Percentiles rank a stretch among this genome's conserved stretches.
These are phyloP conservation scores for Xylariales sp. DNA, from an alignment of 2,329 filamentous ascomycete species.

Conservation along the genomic window DNA sequence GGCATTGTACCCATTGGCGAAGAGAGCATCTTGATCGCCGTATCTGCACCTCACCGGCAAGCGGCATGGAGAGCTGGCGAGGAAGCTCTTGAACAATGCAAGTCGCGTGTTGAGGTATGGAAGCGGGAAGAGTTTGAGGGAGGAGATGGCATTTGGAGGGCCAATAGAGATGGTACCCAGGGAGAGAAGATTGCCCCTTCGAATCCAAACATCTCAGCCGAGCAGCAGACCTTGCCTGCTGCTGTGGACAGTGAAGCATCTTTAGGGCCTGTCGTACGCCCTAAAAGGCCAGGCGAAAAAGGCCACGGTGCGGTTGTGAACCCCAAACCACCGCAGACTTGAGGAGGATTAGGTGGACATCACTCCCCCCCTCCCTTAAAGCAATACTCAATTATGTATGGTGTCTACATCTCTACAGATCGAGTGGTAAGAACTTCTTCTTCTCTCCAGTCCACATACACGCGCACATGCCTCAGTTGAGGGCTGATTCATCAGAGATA, in stretches of 20 bases:
- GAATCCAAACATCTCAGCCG: conserved; percentile 5
- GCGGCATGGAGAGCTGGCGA: conserved; percentile 86
- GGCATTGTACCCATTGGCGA: conserved; percentile 85
- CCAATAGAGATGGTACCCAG: conserved; percentile 69
- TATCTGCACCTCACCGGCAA: conserved; percentile 76
- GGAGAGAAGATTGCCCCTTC: conserved; percentile 41
- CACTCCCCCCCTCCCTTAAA: neutral
- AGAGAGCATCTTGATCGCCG: conserved; percentile 86
- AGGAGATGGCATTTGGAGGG: conserved; percentile 78
- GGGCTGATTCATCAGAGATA: too few relatives aligned
- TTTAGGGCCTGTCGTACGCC: conserved; percentile 9
- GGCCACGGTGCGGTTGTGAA: conserved; percentile 11
- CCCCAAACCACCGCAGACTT: conserved; percentile 3
- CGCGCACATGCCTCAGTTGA: too few relatives aligned
- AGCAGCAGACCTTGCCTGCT: neutral
- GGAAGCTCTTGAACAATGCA: conserved; percentile 82
- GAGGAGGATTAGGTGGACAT: neutral
- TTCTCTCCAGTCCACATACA: too few relatives aligned
- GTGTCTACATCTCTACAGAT: too few relatives aligned
- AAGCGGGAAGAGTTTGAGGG: conserved; percentile 84
- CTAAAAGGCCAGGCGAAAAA: conserved; percentile 5
- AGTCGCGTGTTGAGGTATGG: conserved; percentile 89
- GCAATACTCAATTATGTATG: too few relatives aligned
- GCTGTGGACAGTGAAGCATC: neutral
- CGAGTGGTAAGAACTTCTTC: too few relatives aligned